Conservation (phyloP, 2,329 filamentous ascomycete species). For the Fusarium succisae region DNA sequence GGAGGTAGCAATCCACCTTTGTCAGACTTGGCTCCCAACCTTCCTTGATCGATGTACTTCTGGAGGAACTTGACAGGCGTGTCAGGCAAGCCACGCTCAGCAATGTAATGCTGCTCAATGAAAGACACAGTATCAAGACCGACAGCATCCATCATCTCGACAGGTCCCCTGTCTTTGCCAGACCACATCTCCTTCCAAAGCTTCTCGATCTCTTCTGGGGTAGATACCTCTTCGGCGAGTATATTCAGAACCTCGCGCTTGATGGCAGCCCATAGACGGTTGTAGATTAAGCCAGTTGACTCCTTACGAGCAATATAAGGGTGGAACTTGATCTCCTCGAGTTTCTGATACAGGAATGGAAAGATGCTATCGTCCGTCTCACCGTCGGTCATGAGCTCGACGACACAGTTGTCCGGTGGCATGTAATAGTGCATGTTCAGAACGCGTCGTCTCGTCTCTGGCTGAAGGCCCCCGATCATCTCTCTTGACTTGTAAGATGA, state of each 20-base stretch:
- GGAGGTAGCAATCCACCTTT: slow-evolving; percentile 2
- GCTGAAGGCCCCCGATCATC: not conserved
- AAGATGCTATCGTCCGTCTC: not conserved
- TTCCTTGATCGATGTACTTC: slow-evolving; percentile 2
- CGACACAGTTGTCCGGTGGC: not conserved
- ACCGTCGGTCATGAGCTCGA: slow-evolving; percentile 11
- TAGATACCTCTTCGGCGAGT: not conserved
- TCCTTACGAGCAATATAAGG: slow-evolving; percentile 2
- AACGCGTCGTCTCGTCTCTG: not conserved
- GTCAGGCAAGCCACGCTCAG: not conserved
- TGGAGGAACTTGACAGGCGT: slow-evolving; percentile 3
- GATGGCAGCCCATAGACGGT: slow-evolving; percentile 8
- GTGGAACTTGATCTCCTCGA: not conserved
- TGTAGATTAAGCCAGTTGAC: slow-evolving; percentile 15
- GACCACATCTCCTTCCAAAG: slow-evolving; percentile 15
- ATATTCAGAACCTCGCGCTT: slow-evolving; percentile 1
- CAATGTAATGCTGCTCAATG: slow-evolving; percentile 10
- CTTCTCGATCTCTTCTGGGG: not conserved
- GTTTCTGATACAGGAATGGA: not conserved
- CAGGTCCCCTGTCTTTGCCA: not conserved
- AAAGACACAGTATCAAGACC: slow-evolving; percentile 14
- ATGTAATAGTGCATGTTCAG: slow-evolving; percentile 21
- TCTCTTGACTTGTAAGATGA: slow-evolving; percentile 13
- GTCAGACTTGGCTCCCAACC: not conserved
- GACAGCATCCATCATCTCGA: slow-evolving; percentile 7